These are phyloP conservation scores for Cercophora samala DNA, from an alignment of 495 filamentous ascomycete species.

Conservation along the genomic window DNA sequence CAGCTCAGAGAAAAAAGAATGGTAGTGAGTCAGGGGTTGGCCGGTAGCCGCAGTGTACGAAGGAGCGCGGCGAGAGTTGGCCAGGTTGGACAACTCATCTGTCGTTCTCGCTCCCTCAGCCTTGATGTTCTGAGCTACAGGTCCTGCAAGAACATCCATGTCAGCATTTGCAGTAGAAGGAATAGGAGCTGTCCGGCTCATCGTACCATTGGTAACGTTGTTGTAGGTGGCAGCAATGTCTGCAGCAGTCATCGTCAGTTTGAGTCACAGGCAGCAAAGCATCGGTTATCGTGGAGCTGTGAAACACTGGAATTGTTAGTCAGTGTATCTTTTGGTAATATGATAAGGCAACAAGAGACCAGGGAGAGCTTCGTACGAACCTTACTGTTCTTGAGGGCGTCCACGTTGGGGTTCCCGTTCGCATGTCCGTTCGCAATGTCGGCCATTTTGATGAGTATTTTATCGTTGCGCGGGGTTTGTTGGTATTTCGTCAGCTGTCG, in stretches of 20 bases:
- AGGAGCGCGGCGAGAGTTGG: slow-evolving; percentile 65
- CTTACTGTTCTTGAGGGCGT: slow-evolving; percentile 47
- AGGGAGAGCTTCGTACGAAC: slow-evolving; percentile 31
- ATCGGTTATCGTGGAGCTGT: slow-evolving; percentile 23
- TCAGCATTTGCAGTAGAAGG: slow-evolving; percentile 24
- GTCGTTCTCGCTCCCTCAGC: slow-evolving; percentile 67
- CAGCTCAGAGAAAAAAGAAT: slow-evolving; percentile 90
- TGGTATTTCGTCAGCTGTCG: background rate
- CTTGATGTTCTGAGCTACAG: slow-evolving; percentile 74
- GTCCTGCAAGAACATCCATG: slow-evolving; percentile 48
- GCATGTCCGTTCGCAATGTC: slow-evolving; percentile 24
- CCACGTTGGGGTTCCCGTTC: slow-evolving; percentile 30
- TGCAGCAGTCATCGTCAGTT: slow-evolving; percentile 27
- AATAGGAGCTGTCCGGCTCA: background rate
- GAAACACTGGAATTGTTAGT: slow-evolving; percentile 37
- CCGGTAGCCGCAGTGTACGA: slow-evolving; percentile 69
- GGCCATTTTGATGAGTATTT: slow-evolving; percentile 32
- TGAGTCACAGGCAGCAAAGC: background rate
- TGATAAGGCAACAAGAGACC: background rate
- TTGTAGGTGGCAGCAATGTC: slow-evolving; percentile 44
- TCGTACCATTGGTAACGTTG: slow-evolving; percentile 41
- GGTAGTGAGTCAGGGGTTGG: slow-evolving; percentile 90
- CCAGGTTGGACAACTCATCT: slow-evolving; percentile 71
- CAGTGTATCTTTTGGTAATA: slow-evolving; percentile 11
- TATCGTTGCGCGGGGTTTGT: slow-evolving; percentile 13